Base-by-base conservation (phyloP, 2,329 filamentous ascomycete genomes). In the Aspergillus ochraceus region DNA sequence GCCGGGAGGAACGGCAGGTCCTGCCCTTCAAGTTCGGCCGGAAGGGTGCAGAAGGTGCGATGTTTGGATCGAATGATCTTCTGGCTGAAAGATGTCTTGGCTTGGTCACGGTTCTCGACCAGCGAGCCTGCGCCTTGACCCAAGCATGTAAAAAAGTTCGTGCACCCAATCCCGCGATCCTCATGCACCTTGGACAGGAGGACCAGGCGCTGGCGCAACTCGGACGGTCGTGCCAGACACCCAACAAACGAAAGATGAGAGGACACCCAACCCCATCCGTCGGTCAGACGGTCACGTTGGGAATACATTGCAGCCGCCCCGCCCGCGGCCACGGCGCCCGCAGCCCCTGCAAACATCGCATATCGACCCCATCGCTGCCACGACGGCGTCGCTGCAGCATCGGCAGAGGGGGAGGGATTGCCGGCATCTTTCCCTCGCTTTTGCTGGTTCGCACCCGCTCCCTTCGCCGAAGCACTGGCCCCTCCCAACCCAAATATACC, bases 171-270 rank as follows among this genome's bases (percentile, higher is more conserved):
- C 12, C 82, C 83, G 14, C 91, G 83, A 59, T 90, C 86, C 50
- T 80, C 74, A 36, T 87, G 83, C 20, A 93, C 79, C 60, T 83
- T 81, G n/a, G 85, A 81, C 73, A 97, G 81, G 61, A 80, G 83
- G n/a, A 81, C 79, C 10, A 97, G 83, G 32, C 95, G 86, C 70
- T 87, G 85, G 66, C 88, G 87, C 64, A 98, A 80, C 71, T 97
- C 92, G 68, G 93, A 90, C 4, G 87, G 87, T n/a, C 91, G 87
- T 52, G 90, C 90, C 8, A 99, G 84, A 70, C 92, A 96, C 2
- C 92, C 92, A 1, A 98, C 91, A 70, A 98, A 99, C 74, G 95
- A 91, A 26, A 99, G 86, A 76, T 99, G 95, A 39, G 91, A 95
- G 17, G 89, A 87, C 14, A 91, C 91, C 92, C 93, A 98, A 10